These are phyloP conservation scores for Sporothrix inflata DNA, from an alignment of 2,329 filamentous ascomycete species.

Conservation along the genomic window DNA sequence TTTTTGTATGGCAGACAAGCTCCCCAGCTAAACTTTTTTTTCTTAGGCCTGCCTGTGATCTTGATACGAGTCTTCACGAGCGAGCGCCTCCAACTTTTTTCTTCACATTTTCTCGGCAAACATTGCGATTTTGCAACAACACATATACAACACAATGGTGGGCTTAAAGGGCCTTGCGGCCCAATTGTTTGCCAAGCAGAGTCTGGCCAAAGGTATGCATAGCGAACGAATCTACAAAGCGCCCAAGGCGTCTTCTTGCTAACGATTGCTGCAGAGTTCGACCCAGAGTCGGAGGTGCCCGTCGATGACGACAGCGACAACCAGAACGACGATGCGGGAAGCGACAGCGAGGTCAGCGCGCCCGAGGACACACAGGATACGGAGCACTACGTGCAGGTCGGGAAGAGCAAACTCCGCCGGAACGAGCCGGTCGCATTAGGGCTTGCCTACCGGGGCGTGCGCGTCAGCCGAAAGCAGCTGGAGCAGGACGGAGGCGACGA, in stretches of 20 bases:
- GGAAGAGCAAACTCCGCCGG: slow-evolving; percentile 82
- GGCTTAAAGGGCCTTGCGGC: slow-evolving; percentile 55
- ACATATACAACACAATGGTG: slow-evolving; percentile 48
- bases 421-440: slow-evolving; percentile 71
- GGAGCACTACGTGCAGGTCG: slow-evolving; percentile 84
- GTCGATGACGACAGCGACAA: slow-evolving; percentile 57
- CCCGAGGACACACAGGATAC: slow-evolving; percentile 64
- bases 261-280: slow-evolving; percentile 64
- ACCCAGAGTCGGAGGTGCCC: slow-evolving; percentile 71
- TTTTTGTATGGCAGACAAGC: slow-evolving; percentile 20
- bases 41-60: background rate
- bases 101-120: background rate
- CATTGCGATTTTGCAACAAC: background rate
- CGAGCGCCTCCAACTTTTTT: background rate
- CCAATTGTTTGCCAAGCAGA: slow-evolving; percentile 65
- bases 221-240: background rate
- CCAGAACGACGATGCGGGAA: slow-evolving; percentile 42
- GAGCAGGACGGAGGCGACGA: slow-evolving; percentile 60
- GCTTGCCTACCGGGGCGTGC: slow-evolving; percentile 77
- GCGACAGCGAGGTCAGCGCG: slow-evolving; percentile 53
- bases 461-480: slow-evolving; percentile 70
- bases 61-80: background rate
- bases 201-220: slow-evolving; percentile 61
- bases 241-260: too few species aligned
- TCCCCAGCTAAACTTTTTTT: slow-evolving; percentile 26